Conservation (phyloP, 768 basidiomycete species). For the Panus rudis region DNA sequence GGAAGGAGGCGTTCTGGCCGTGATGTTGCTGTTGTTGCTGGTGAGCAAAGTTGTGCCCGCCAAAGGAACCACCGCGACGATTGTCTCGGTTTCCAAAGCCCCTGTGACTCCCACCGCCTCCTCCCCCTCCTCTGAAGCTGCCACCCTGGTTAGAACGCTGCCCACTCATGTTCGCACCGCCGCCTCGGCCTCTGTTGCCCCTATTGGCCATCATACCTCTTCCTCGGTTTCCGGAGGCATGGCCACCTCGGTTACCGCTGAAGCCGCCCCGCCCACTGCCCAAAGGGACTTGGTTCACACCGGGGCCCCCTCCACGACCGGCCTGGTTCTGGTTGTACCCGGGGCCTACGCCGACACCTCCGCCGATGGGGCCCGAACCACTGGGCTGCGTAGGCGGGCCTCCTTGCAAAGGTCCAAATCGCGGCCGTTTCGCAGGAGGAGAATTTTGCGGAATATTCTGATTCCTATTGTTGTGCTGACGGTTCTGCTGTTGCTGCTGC, state of each 20-base stretch:
- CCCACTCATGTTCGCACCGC: constrained; percentile 30
- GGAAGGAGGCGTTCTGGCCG: constrained; percentile 28
- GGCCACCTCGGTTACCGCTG: constrained; percentile 41
- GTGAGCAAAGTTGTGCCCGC: constrained; percentile 28
- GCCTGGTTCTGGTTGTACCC: constrained; percentile 23
- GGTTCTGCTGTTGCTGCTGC: constrained; percentile 39
- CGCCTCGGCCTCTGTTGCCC: constrained; percentile 31
- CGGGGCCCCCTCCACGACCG: constrained; percentile 36
- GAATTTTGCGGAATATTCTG: constrained; percentile 60
- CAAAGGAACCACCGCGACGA: constrained; percentile 62
- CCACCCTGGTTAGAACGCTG: constrained; percentile 41
- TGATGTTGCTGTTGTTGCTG: constrained; percentile 26
- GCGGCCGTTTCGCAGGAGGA: constrained; percentile 88
- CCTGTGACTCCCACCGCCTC: constrained; percentile 52
- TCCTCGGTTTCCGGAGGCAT: constrained; percentile 41
- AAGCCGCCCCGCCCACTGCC: constrained; percentile 38
- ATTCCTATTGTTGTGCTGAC: constrained; percentile 22
- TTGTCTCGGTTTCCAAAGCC: constrained; percentile 60
- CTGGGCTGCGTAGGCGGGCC: constrained; percentile 38
- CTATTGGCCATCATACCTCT: constrained; percentile 29
- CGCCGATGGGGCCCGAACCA: constrained; percentile 30
- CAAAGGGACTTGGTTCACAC: constrained; percentile 32
- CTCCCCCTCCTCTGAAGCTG: constrained; percentile 49
- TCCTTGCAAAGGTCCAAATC: constrained; percentile 74
- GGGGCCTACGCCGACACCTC: constrained; percentile 19